These are phyloP conservation scores for Nyctanthes arbortristis DNA, from an alignment of 257 asterid genomes.

Conservation along the genomic window DNA sequence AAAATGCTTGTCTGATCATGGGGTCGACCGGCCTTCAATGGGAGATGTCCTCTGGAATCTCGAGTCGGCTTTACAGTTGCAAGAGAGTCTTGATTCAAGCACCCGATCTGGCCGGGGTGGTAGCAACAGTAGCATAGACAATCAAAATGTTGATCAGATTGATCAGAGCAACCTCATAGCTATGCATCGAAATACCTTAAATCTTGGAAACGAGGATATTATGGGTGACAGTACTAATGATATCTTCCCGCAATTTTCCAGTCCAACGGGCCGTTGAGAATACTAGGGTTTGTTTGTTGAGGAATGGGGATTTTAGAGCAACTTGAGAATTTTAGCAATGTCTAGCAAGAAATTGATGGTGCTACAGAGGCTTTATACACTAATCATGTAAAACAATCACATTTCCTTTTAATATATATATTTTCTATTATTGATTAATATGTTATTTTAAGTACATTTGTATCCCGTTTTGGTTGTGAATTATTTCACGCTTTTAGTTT, in stretches of 20 bases:
- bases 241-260: constrained; percentile 63
- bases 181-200: constrained; percentile 65
- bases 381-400: background rate
- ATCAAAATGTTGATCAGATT: constrained; percentile 27
- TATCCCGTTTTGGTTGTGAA: background rate
- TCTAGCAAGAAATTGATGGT: background rate
- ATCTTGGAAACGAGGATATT: constrained; percentile 56
- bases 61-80: constrained; percentile 64
- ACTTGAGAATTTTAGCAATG: too few relatives aligned
- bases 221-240: constrained; percentile 34
- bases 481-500: background rate
- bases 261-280: constrained; percentile 68
- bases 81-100: constrained; percentile 38
- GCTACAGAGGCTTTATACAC: background rate
- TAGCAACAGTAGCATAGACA: constrained; percentile 26
- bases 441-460: background rate
- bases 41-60: constrained; percentile 85
- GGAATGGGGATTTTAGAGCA: too few relatives aligned
- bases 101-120: constrained; percentile 7
- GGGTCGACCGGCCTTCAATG: constrained; percentile 71
- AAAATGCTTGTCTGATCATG: constrained; percentile 79
- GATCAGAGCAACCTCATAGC: constrained; percentile 64
- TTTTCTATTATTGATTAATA: too few relatives aligned
- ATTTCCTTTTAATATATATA: background rate
- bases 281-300: too few relatives aligned